Conservation (phyloP, 345 rosid species). For the Corymbia maculata region DNA sequence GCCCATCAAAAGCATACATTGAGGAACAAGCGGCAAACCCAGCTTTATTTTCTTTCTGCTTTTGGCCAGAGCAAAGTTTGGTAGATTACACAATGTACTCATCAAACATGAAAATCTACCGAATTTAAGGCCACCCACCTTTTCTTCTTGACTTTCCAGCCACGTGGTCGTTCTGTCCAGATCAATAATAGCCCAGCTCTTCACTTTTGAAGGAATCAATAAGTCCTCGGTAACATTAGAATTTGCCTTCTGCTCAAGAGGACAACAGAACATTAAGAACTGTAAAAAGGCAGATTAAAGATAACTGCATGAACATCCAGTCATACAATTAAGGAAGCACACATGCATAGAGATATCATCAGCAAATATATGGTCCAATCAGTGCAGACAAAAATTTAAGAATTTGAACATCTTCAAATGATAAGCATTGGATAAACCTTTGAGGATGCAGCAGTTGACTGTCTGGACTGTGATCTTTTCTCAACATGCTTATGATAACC, state of each 20-base stretch:
- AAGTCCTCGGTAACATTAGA: conserved; percentile 16
- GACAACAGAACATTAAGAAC: background rate
- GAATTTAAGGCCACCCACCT: conserved; percentile 25
- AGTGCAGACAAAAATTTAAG: background rate
- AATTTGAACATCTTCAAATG: background rate
- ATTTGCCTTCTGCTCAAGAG: conserved; percentile 25
- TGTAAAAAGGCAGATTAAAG: background rate
- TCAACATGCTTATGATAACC: conserved; percentile 37
- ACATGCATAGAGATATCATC: background rate
- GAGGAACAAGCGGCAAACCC: background rate
- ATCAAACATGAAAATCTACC: background rate
- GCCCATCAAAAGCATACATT: background rate
- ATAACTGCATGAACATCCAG: background rate
- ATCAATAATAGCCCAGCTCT: conserved; percentile 73
- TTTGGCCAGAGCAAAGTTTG: background rate
- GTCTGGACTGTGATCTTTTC: conserved; percentile 23
- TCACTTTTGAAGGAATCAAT: conserved; percentile 40
- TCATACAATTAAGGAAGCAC: background rate
- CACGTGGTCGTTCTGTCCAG: conserved; percentile 60
- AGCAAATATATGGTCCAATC: background rate
- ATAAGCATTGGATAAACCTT: conserved; percentile 27
- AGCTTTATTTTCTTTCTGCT: background rate
- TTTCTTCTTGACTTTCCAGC: conserved; percentile 82
- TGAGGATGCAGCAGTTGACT: conserved; percentile 17
- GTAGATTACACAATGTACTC: background rate